Evolutionary conservation across 2,329 filamentous ascomycete genomes (phyloP).

Genomic region (Metarhizium brunneum): DNA sequence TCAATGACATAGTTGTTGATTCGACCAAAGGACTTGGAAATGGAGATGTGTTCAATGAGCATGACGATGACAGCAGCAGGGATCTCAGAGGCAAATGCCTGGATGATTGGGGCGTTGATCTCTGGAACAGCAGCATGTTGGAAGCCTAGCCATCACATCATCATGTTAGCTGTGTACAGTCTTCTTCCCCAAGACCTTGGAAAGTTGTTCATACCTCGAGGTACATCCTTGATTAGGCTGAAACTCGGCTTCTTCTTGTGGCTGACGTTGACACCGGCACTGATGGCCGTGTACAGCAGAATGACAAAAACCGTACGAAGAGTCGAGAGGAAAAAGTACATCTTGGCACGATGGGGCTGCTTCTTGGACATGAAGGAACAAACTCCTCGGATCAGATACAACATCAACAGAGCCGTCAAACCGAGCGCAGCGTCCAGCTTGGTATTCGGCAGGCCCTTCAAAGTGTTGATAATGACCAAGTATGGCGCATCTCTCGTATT

Average conservation of each 20-base stretch:
- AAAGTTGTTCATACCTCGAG: constrained; percentile 43
- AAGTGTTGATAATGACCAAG: constrained; percentile 39
- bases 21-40: constrained; percentile 72
- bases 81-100: constrained; percentile 53
- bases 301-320: constrained; percentile 75
- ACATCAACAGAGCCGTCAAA: constrained; percentile 55
- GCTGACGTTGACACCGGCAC: constrained; percentile 59
- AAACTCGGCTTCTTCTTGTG: constrained; percentile 48
- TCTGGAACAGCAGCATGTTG: constrained; percentile 57
- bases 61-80: constrained; percentile 70
- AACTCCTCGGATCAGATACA: constrained; percentile 55
- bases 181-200: background rate
- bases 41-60: constrained; percentile 73
- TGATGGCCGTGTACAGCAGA: constrained; percentile 69
- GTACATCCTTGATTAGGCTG: constrained; percentile 57
- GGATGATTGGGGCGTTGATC: constrained; percentile 52
- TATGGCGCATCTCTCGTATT: constrained; percentile 41
- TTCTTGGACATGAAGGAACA: constrained; percentile 58
- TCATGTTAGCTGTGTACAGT: background rate
- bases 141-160: constrained; percentile 42
- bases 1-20: constrained; percentile 76
- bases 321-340: constrained; percentile 71
- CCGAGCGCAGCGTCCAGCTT: constrained; percentile 66
- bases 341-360: constrained; percentile 55
- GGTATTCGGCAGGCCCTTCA: constrained; percentile 36